Conservation (phyloP, 2,329 filamentous ascomycete genomes). For the Apiospora sp. region DNA sequence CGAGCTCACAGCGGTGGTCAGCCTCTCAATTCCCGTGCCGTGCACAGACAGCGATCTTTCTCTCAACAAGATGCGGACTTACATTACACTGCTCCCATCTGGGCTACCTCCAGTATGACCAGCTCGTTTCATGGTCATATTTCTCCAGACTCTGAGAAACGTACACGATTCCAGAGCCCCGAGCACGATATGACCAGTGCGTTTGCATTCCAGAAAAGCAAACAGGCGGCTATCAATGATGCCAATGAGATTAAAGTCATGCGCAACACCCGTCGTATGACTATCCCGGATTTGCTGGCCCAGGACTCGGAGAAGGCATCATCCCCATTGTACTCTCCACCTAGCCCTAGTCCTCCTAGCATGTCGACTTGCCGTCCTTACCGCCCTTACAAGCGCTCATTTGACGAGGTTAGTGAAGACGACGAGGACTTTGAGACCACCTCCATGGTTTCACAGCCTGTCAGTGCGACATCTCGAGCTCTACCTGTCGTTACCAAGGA, state of each 20-base stretch:
- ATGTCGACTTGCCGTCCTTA: not conserved
- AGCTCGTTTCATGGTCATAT: constrained; percentile 34
- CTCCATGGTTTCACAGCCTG: not conserved
- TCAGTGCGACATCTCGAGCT: not conserved
- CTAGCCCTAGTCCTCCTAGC: not conserved
- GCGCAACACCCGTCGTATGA: constrained; percentile 33
- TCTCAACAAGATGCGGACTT: not conserved
- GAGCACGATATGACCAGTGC: constrained; percentile 45
- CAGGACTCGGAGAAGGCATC: constrained; percentile 34
- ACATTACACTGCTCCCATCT: not conserved
- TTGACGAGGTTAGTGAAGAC: constrained; percentile 34
- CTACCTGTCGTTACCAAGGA: not conserved
- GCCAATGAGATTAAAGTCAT: not conserved
- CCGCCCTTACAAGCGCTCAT: not conserved
- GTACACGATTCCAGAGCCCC: constrained; percentile 29
- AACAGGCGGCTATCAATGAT: constrained; percentile 28
- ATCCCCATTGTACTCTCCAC: not conserved
- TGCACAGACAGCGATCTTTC: not conserved
- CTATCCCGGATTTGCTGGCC: constrained; percentile 39
- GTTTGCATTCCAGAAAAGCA: constrained; percentile 41
- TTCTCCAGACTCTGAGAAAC: constrained; percentile 26
- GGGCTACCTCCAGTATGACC: constrained; percentile 45
- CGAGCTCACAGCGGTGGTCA: not conserved
- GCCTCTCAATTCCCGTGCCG: not conserved
- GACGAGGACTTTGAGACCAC: not conserved